Evolutionary conservation across 2,329 filamentous ascomycete genomes (phyloP).

Genomic region (Hymenoscyphus linearis): DNA sequence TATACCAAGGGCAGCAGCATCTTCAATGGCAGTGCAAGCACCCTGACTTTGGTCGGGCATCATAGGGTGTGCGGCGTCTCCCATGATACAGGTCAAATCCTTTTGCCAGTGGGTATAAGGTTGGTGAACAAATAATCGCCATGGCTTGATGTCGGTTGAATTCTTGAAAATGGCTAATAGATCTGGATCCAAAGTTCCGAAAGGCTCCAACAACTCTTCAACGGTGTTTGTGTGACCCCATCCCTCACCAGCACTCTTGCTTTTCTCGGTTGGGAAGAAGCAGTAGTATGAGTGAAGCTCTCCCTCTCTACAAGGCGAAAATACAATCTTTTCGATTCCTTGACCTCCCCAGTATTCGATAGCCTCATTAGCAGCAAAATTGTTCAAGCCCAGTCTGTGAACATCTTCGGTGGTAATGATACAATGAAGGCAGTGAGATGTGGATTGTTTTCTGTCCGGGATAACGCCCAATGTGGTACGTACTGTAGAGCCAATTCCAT

Average conservation of each 20-base stretch:
- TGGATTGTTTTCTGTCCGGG: constrained; percentile 32
- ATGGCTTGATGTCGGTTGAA: constrained; percentile 29
- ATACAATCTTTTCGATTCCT: constrained; percentile 37
- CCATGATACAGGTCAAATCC: constrained; percentile 49
- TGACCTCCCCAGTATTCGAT: constrained; percentile 34
- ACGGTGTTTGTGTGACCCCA: constrained; percentile 34
- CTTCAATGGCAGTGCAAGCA: constrained; percentile 38
- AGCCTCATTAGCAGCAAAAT: constrained; percentile 23
- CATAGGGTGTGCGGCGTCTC: constrained; percentile 64
- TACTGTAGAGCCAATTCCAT: constrained; percentile 46
- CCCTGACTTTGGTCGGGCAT: constrained; percentile 65
- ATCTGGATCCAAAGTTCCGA: constrained; percentile 49
- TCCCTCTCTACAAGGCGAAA: constrained; percentile 35
- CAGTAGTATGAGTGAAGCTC: constrained; percentile 37
- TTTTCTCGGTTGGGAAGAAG: constrained; percentile 31
- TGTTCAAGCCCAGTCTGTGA: constrained; percentile 19
- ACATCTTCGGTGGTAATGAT: constrained; percentile 30
- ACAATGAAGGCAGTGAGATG: constrained; percentile 36
- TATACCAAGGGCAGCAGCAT: constrained; percentile 36
- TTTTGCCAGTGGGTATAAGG: constrained; percentile 54
- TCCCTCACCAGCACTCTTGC: constrained; percentile 25
- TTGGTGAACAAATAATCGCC: constrained; percentile 38
- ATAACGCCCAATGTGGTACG: constrained; percentile 48
- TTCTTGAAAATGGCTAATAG: constrained; percentile 24
- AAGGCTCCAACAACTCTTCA: constrained; percentile 56